These are phyloP conservation scores for Leptosphaerulina australis DNA, from an alignment of 2,329 filamentous ascomycete species.

Conservation along the genomic window DNA sequence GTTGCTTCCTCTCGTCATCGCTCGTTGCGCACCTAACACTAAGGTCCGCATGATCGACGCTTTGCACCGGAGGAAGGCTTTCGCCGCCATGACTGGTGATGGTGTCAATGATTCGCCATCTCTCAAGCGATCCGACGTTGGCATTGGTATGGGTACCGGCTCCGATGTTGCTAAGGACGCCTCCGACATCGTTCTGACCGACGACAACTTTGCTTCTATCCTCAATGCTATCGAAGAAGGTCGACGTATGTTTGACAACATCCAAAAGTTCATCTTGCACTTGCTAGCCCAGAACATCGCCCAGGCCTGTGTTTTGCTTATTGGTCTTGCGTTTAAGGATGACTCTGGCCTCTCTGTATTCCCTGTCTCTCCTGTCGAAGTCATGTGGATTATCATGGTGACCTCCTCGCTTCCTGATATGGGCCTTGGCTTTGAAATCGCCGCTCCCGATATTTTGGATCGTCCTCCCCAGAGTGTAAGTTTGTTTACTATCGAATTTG, in stretches of 20 bases:
- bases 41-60: conserved; percentile 55
- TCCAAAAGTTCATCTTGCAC: conserved; percentile 51
- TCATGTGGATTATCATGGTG: conserved; percentile 50
- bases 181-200: conserved; percentile 53
- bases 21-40: conserved; percentile 53
- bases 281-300: conserved; percentile 43
- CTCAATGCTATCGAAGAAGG: conserved; percentile 55
- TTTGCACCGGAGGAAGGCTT: conserved; percentile 50
- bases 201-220: conserved; percentile 55
- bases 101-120: conserved; percentile 56
- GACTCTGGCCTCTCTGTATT: conserved; percentile 42
- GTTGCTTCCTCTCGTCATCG: conserved; percentile 51
- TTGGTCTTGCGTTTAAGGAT: conserved; percentile 46
- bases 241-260: conserved; percentile 55
- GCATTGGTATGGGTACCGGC: conserved; percentile 55
- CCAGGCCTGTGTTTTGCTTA: conserved; percentile 43
- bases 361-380: conserved; percentile 46
- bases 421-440: conserved; percentile 45
- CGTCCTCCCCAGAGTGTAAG: conserved; percentile 40
- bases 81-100: conserved; percentile 53
- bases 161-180: conserved; percentile 55
- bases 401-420: conserved; percentile 46
- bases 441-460: conserved; percentile 42
- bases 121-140: conserved; percentile 54
- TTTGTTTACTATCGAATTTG: conserved; percentile 3